phyloP scores from a whole-genome alignment of 805 yeast genomes.

The Barnettozyma californica region DNA sequence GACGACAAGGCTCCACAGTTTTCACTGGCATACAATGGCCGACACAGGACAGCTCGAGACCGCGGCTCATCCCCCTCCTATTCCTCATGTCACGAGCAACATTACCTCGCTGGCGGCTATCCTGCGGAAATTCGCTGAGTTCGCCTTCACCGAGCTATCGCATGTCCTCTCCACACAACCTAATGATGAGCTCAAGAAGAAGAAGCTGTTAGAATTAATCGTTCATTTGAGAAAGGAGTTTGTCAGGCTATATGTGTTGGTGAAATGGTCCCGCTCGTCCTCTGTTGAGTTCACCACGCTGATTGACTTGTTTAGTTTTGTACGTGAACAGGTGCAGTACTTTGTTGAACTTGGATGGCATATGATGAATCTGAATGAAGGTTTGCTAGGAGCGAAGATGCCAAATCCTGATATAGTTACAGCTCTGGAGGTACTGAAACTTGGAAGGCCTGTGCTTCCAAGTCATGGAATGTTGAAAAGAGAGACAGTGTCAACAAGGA shows the following conservation, averaged over 20 bases:
- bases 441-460: constrained; percentile 72
- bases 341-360: constrained; percentile 61
- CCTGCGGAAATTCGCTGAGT: constrained; percentile 52
- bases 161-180: constrained; percentile 58
- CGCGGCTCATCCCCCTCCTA: constrained; percentile 28
- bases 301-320: constrained; percentile 86
- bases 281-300: constrained; percentile 65
- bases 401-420: constrained; percentile 90
- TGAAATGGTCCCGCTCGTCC: constrained; percentile 78
- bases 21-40: not conserved
- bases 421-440: constrained; percentile 75
- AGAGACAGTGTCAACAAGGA: constrained; percentile 45
- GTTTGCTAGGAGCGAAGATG: constrained; percentile 80
- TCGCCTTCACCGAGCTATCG: constrained; percentile 57
- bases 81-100: constrained; percentile 72
- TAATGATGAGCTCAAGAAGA: constrained; percentile 60
- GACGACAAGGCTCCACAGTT: not conserved
- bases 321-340: constrained; percentile 69
- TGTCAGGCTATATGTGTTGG: constrained; percentile 75
- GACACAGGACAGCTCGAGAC: not conserved
- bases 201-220: constrained; percentile 59
- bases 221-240: constrained; percentile 77
- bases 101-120: constrained; percentile 60
- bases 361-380: constrained; percentile 60
- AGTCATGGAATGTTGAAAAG: constrained; percentile 49